Evolutionary conservation across 2,329 filamentous ascomycete species (phyloP), one percentile per base, ranked within the genome.

Genomic region (Cephalotrichum gorgonifer): DNA sequence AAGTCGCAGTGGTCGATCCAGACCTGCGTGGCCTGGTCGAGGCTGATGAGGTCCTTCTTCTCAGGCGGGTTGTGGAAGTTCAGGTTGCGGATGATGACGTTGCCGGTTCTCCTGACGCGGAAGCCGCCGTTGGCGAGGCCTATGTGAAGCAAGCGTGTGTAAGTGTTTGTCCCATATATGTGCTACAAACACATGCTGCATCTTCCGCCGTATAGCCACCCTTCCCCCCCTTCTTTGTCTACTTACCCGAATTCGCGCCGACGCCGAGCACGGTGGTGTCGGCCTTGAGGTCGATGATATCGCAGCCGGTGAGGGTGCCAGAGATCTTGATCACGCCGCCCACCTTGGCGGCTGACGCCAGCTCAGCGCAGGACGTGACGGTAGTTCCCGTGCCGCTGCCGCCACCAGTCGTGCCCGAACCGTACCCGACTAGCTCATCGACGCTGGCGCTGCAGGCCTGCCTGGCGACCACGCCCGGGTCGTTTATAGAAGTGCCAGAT

Each of bases 11-110:
- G 70, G 33, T 72, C 70, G 42, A 73, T 58, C 70, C 71, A 73
- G 26, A 81, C 67, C 49, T 75, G 74, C 4, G 59, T 68, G 1
- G 68, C 64, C 2, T 59, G 56, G 52, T 78, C 68, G 3, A 78
- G 65, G 2, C 69, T 68, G 48, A 81, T 67, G 35, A 73, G 69
- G 58, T 81, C 77, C 33, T 73, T 73, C 28, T 67, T 62, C 8
- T 64, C 60, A 6, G 67, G 63, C 2, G 77, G 71, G 50, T 75
- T 72, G 52, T 66, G 59, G 52, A 77, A 70, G 53, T 72, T 73
- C 33, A 81, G 58, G 62, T 81, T 80, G 43, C 72, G 73, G 44
- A 81, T 58, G 50, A 81, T 78, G 44, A 80, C 75, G 54, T 81
- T 80, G 50, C 58, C 67, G 17, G 61, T 64, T 33, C 63, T 58